Conservation (phyloP, 495 filamentous ascomycete species). For the Aspergillus haitiensis region DNA sequence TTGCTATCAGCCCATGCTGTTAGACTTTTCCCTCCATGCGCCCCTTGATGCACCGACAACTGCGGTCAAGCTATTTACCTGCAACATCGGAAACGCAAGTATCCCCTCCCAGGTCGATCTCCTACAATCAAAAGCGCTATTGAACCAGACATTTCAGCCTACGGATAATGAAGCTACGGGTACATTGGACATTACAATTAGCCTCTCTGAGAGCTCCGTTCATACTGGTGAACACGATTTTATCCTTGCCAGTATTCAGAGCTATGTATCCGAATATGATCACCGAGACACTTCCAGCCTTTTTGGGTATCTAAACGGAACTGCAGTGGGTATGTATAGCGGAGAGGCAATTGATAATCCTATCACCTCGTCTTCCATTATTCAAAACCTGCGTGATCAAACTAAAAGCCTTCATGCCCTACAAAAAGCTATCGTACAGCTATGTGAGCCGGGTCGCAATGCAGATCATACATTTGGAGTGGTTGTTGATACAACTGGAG, state of each 20-base stretch:
- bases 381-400: background rate
- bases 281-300: background rate
- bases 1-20: slow-evolving; percentile 12
- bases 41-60: background rate
- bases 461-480: slow-evolving; percentile 14
- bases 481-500: background rate
- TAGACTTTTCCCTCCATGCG: slow-evolving; percentile 6
- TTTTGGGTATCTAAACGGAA: slow-evolving; percentile 3
- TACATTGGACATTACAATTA: background rate
- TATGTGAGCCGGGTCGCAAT: slow-evolving; percentile 6
- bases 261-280: background rate
- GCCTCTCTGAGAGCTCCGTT: background rate
- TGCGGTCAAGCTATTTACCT: slow-evolving; percentile 7
- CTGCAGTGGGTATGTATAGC: slow-evolving; percentile 9
- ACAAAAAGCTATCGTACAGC: slow-evolving; percentile 2
- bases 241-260: slow-evolving; percentile 5
- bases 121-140: no score
- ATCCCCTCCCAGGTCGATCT: background rate
- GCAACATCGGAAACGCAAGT: background rate
- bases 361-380: background rate
- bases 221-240: background rate
- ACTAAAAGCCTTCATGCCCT: background rate
- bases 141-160: background rate
- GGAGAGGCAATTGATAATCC: slow-evolving; percentile 1
- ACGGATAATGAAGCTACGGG: background rate